Conservation (phyloP, 805 yeast species). For the Blastobotrys parvus region DNA sequence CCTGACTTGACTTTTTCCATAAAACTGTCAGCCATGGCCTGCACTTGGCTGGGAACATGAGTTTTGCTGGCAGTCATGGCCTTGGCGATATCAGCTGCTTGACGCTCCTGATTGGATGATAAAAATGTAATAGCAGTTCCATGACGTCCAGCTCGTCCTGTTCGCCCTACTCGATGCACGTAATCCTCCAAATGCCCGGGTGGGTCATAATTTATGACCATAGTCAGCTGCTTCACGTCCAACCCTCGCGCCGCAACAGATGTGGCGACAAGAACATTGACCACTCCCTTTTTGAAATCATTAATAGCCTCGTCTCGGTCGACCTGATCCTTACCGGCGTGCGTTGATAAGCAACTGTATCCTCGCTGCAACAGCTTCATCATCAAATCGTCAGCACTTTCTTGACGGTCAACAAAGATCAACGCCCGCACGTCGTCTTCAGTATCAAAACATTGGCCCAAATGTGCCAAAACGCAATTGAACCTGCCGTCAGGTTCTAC, state of each 20-base stretch:
- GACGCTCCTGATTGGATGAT: conserved; percentile 49
- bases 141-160: conserved; percentile 80
- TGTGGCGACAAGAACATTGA: conserved; percentile 70
- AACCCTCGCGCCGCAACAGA: conserved; percentile 93
- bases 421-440: conserved; percentile 39
- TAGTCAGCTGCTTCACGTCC: conserved; percentile 76
- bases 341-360: conserved; percentile 59
- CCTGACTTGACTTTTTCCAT: conserved; percentile 57
- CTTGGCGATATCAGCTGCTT: conserved; percentile 59
- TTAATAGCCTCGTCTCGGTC: conserved; percentile 71
- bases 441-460: conserved; percentile 39
- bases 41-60: conserved; percentile 45
- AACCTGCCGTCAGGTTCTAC: conserved; percentile 52
- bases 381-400: conserved; percentile 67
- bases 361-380: conserved; percentile 45
- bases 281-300: conserved; percentile 54
- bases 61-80: conserved; percentile 54
- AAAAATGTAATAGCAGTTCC: conserved; percentile 77
- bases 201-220: conserved; percentile 75
- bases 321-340: conserved; percentile 85
- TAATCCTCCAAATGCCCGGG: conserved; percentile 92
- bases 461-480: conserved; percentile 40
- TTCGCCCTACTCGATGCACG: conserved; percentile 91
- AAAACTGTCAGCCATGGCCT: conserved; percentile 46
- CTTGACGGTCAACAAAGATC: conserved; percentile 83